Evolutionary conservation across 306 rosid genomes (phyloP), one percentile per base, ranked within the genome.

Genomic region (Astragalus membranaceus): DNA sequence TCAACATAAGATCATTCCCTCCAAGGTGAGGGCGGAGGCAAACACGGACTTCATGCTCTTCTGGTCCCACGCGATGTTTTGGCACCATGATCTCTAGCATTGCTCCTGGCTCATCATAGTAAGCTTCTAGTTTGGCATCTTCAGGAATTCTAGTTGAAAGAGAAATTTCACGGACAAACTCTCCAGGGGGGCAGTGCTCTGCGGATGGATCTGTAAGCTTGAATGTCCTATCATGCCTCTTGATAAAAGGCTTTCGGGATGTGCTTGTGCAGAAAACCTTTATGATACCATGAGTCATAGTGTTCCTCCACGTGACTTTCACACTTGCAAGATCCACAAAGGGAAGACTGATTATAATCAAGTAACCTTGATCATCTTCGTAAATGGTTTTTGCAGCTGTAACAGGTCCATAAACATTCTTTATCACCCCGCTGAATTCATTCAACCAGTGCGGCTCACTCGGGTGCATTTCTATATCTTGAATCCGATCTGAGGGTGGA

Each of bases 181-280:
- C 96, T 8, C 98, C 98, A 0, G 94, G 97, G 37, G 96, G 97
- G 54, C 98, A 93, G 80, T 93, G 98, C 81, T 93, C 98, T 2
- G 96, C 81, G 8, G 88, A 76, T 10, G 90, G 78, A 75, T 90
- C 97, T 7, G 91, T 73, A 69, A 93, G 96, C 88, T 84, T 85
- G 87, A 93, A 93, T 63, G 92, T 88, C 73, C 92, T 82, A 55
- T 90, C 93, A 10, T 63, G 88, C 76, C 98, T 85, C 85, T 90
- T 88, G 68, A 93, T 81, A 70, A 82, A 85, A 12, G 91, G 96
- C 73, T 75, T 72, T 20, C 98, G 81, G 43, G 96, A 88, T 52
- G 89, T 86, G 82, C 98, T 90, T 67, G 82, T 84, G 78, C 98
- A 90, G 35, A 96, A 90, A 57, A 93, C 97, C 85, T 93, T 93